A percentile compares a stretch with the other conserved stretches of the same genome.
Conservation (phyloP, 768 basidiomycete species). For the Calvatia gigantea region DNA sequence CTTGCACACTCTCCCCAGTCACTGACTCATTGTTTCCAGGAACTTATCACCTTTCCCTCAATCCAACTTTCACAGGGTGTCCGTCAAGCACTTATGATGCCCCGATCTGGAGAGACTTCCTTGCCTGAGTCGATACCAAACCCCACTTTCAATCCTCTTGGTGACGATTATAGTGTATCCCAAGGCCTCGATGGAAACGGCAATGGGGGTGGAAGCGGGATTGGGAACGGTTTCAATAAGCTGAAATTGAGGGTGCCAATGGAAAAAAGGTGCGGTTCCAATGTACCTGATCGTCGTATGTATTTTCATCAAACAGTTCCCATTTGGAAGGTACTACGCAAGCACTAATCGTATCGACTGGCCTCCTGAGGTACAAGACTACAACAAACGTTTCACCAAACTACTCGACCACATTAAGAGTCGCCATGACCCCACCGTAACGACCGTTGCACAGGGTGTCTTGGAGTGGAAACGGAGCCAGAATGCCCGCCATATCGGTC, state of each 20-base stretch:
- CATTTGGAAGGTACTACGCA: conserved; percentile 72
- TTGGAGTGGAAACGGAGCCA: conserved; percentile 89
- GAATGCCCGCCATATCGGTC: conserved; percentile 67
- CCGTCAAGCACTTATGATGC: conserved; percentile 58
- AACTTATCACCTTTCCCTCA: conserved; percentile 83
- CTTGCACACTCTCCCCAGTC: not conserved
- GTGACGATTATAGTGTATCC: conserved; percentile 21
- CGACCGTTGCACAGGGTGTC: conserved; percentile 94
- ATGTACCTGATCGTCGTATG: conserved; percentile 3
- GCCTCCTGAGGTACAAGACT: conserved; percentile 93
- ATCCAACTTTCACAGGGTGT: conserved; percentile 68
- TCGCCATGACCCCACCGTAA: conserved; percentile 96
- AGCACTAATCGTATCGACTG: conserved; percentile 66
- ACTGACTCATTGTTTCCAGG: conserved; percentile 43
- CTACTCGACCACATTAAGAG: conserved; percentile 85
- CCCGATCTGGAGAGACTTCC: conserved; percentile 39
- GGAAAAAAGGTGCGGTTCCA: conserved; percentile 64
- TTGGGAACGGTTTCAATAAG: conserved; percentile 46
- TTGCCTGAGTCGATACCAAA: conserved; percentile 81
- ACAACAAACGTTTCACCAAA: conserved; percentile 89
- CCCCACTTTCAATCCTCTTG: conserved; percentile 57
- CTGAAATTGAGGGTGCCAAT: conserved; percentile 77
- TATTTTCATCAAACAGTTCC: conserved; percentile 7
- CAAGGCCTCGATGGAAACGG: conserved; percentile 9
- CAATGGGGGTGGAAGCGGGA: conserved; percentile 28